Base-by-base conservation (phyloP, 208 protist species). In the Wallacemonas sp. region DNA sequence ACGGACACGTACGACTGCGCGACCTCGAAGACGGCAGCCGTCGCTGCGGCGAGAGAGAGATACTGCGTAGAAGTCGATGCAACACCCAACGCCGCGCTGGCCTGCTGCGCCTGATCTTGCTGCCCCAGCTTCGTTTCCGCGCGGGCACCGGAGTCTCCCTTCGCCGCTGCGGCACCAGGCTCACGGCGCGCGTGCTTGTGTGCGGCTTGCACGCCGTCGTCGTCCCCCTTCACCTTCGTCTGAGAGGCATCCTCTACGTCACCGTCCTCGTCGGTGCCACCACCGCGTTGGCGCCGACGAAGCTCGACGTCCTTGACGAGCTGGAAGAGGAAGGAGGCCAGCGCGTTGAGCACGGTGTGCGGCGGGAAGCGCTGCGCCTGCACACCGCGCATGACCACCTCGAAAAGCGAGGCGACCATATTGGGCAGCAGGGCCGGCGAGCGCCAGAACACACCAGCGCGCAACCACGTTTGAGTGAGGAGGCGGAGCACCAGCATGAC, bases 251-350 rank as follows among this genome's bases (percentile, higher is more conserved):
- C 39, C 33, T 33, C 32, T 32, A 9, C 59, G 8, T 54, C 22
- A 9, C 24, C 42, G 24, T 38, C 54, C 30, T 37, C 54, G 17
- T 34, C 41, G n/a, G 10, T 57, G 17, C 9, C 10, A 37, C 32
- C 21, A 17, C 26, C 30, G 30, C 32, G 50, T 33, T 64, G 57
- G 3, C 63, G 36, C 1, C 66, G 21, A 2, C 39, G 24, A 19
- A 39, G 27, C 39, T 54, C 76, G 27, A 64, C 73, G 26, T 76
- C 62, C 61, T 69, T 71, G 33, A 85, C 79, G 30, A 87, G 60
- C 34, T 81, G 77, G 63, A 76, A 82, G 15, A 87, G 66, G 37
- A 87, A 77, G 1, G 77, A 71, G 0, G 81, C 66, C n/a, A 93
- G 50, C 38, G 78, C 67, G 58, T 84, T 87, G 17, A 93, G 68